A percentile compares a stretch with the other conserved stretches of the same genome.
phyloP scores from a whole-genome alignment of 495 filamentous ascomycete genomes.

The Chaetomidium leptoderma region DNA sequence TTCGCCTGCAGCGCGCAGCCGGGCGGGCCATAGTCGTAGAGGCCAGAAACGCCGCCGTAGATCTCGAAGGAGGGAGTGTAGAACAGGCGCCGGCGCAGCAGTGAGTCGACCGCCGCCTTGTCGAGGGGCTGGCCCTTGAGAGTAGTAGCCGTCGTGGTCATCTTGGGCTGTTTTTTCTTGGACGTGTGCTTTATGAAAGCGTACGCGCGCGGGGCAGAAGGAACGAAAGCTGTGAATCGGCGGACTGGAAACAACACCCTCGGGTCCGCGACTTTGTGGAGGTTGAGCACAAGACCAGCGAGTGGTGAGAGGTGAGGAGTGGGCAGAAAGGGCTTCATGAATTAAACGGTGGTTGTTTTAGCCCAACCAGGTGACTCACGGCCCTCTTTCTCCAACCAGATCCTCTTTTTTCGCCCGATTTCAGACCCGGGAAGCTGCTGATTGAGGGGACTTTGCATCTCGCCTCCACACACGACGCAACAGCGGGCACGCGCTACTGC shows the following conservation, averaged over 20 bases:
- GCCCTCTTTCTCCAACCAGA: slow-evolving; percentile 9
- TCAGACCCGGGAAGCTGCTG: slow-evolving; percentile 10
- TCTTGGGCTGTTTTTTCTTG: slow-evolving; percentile 40
- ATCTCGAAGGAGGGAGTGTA: slow-evolving; percentile 94
- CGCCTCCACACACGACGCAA: slow-evolving; percentile 9
- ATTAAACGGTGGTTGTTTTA: slow-evolving; percentile 13
- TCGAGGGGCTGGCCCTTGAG: slow-evolving; percentile 87
- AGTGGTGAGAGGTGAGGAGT: slow-evolving; percentile 24
- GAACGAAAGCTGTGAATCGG: slow-evolving; percentile 15
- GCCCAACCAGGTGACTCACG: slow-evolving; percentile 32
- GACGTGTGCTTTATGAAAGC: slow-evolving; percentile 1
- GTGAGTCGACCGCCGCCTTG: slow-evolving; percentile 68
- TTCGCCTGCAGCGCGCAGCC: slow-evolving; percentile 77
- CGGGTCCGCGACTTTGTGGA: slow-evolving; percentile 12
- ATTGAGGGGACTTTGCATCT: slow-evolving; percentile 6
- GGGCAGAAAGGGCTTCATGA: slow-evolving; percentile 26
- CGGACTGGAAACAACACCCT: slow-evolving; percentile 19
- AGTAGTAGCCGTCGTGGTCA: slow-evolving; percentile 58
- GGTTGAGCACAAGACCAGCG: slow-evolving; percentile 25
- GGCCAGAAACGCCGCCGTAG: slow-evolving; percentile 80
- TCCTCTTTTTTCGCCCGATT: slow-evolving; percentile 20
- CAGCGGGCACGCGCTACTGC: not conserved
- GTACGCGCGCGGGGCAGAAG: slow-evolving; percentile 21
- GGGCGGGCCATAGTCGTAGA: slow-evolving; percentile 82
- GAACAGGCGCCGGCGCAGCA: slow-evolving; percentile 84